Evolutionary conservation across 805 yeast species (phyloP).

Genomic region (Yarrowia keelungensis): DNA sequence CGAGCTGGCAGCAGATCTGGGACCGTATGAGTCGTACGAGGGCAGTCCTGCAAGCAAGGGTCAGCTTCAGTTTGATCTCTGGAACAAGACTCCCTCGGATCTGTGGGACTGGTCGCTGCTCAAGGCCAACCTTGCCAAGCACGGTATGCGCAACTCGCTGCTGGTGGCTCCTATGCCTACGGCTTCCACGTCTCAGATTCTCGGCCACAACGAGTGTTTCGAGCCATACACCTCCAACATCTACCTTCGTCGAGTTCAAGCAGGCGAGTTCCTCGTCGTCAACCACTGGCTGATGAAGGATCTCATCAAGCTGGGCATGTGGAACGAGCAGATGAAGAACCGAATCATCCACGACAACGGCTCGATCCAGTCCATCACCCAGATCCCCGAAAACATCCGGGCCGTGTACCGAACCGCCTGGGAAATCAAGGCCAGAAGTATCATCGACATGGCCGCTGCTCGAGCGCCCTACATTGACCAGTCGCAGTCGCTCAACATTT

Average conservation of each 20-base stretch:
- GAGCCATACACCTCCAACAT: slow-evolving; percentile 93
- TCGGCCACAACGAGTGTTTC: slow-evolving; percentile 91
- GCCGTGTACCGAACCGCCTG: slow-evolving; percentile 85
- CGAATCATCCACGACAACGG: slow-evolving; percentile 78
- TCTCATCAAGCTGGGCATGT: slow-evolving; percentile 74
- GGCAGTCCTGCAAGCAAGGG: slow-evolving; percentile 93
- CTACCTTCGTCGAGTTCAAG: slow-evolving; percentile 82
- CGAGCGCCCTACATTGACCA: slow-evolving; percentile 76
- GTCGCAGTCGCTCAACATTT: slow-evolving; percentile 92
- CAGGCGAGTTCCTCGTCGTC: slow-evolving; percentile 92
- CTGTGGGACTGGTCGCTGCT: slow-evolving; percentile 83
- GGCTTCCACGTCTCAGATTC: slow-evolving; percentile 92
- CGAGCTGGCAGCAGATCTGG: slow-evolving; percentile 74
- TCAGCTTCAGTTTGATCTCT: slow-evolving; percentile 79
- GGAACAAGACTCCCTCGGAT: slow-evolving; percentile 73
- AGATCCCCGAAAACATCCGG: slow-evolving; percentile 73
- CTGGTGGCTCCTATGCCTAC: slow-evolving; percentile 97
- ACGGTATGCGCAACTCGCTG: slow-evolving; percentile 84
- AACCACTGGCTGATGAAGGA: slow-evolving; percentile 82
- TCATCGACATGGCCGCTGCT: slow-evolving; percentile 84
- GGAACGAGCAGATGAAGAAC: slow-evolving; percentile 78
- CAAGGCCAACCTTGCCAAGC: slow-evolving; percentile 59
- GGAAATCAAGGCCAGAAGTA: slow-evolving; percentile 84
- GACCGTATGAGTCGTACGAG: slow-evolving; percentile 69
- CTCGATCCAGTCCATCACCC: slow-evolving; percentile 75